Evolutionary conservation across 768 basidiomycete species (phyloP), one percentile per base, ranked within the genome.

Genomic region (Tricholoma matsutake): DNA sequence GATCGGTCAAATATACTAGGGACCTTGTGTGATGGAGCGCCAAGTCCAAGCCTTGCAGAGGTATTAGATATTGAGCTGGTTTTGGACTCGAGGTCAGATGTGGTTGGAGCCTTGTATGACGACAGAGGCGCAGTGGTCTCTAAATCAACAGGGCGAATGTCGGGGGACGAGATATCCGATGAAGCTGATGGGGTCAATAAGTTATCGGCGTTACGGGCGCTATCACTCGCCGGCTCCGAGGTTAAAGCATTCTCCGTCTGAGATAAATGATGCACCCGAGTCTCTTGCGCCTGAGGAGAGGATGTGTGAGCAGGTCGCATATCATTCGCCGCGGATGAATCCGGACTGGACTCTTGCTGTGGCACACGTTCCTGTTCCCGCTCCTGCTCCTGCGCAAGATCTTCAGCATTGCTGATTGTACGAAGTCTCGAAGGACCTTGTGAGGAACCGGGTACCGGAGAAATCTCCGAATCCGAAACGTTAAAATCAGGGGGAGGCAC

Each of bases 401-500:
- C 68, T 43, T 59, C 61, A n/a, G 63, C 66, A 61, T 61, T 70
- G 39, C 67, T 71, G 22, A 67, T 60, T n/a, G 70, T 58, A 16
- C 71, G 69, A 11, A 74, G 64, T 54, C 73, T 65, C 14, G 73
- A 71, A 13, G 71, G 70, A 6, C 67, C 71, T 32, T 31, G 51
- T n/a, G 31, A n/a, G 22, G 69, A 63, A 35, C 66, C 62, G 37
- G 64, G 65, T 34, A 63, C 41, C 4, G 59, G 55, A 3, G 4
- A 53, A 13, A 20, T 47, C 35, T 35, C 54, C 39, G 54, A 63
- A 37, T 32, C 62, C 18, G 64, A 56, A 22, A 71, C 66, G 47
- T 85, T 82, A 67, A 87, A 87, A 53, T 79, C 83, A 14, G 86
- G 87, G 0, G 83, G 86, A 1, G 83, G 83, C 3, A 73, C 70